Conservation (phyloP, 2,329 filamentous ascomycete species). For the Tolypocladium pustulatum region DNA sequence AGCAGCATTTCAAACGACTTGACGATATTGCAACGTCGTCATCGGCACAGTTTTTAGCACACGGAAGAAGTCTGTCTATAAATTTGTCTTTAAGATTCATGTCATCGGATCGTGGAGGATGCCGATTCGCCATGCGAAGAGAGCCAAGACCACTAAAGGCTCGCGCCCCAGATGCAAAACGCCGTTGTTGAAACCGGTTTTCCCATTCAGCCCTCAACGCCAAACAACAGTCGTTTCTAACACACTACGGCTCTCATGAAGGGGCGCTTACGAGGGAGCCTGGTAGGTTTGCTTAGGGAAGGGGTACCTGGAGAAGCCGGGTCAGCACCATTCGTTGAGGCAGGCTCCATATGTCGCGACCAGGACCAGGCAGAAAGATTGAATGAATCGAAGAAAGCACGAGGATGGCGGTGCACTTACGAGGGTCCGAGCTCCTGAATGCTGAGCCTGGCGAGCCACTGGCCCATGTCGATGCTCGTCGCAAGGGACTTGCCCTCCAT, state of each 20-base stretch:
- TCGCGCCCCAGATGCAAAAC: conserved; percentile 25
- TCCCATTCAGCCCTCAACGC: conserved; percentile 30
- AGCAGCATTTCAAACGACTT: background rate
- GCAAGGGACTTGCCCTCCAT: conserved; percentile 74
- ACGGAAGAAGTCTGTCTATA: conserved; percentile 4
- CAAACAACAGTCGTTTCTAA: conserved; percentile 18
- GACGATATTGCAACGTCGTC: background rate
- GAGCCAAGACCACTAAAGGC: conserved; percentile 14
- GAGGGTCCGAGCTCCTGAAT: conserved; percentile 93
- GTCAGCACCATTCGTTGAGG: too few species aligned
- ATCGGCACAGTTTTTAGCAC: background rate
- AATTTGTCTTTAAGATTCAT: conserved; percentile 12
- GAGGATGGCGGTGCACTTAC: conserved; percentile 45
- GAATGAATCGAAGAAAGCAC: conserved; percentile 1
- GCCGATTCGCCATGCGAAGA: conserved; percentile 23
- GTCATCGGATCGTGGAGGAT: conserved; percentile 32
- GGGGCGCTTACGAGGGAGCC: conserved; percentile 27
- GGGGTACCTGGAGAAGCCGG: conserved; percentile 49
- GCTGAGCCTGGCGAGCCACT: conserved; percentile 91
- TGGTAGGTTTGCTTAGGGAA: conserved; percentile 72
- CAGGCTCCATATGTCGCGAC: background rate
- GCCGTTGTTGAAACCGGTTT: conserved; percentile 47
- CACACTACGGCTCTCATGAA: conserved; percentile 6
- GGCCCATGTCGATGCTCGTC: conserved; percentile 77
- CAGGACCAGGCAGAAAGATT: background rate